Evolutionary conservation across 2,329 filamentous ascomycete genomes (phyloP).

Genomic region (Zymoseptoria passerinii): DNA sequence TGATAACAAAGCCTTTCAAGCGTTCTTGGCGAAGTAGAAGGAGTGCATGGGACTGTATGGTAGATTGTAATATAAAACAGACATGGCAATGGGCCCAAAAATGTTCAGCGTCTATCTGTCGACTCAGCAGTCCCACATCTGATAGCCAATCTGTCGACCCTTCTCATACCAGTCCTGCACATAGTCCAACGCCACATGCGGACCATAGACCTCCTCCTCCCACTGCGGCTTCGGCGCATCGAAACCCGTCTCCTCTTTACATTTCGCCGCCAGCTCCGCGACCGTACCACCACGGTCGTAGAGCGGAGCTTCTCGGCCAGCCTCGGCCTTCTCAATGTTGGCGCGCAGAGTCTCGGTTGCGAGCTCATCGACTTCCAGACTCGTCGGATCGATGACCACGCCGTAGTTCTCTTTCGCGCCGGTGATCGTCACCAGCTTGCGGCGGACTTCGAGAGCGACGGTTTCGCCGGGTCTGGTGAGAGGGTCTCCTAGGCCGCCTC

Average conservation of each 20-base stretch:
- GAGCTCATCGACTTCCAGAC: constrained; percentile 15
- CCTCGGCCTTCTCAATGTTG: constrained; percentile 20
- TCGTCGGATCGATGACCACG: constrained; percentile 16
- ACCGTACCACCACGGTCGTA: constrained; percentile 20
- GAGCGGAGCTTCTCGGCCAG: constrained; percentile 14
- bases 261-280: constrained; percentile 17
- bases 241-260: constrained; percentile 20
- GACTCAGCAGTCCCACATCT: constrained; percentile 15
- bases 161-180: constrained; percentile 21
- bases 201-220: constrained; percentile 21
- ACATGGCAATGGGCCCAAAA: too few species aligned
- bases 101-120: too few species aligned
- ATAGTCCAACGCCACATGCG: constrained; percentile 21
- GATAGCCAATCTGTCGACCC: constrained; percentile 15
- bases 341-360: constrained; percentile 17
- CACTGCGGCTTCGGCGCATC: constrained; percentile 18
- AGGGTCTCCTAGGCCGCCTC: constrained; percentile 18
- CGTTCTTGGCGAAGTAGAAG: constrained; percentile 69
- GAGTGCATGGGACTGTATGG: too few species aligned
- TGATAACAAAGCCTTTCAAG: constrained; percentile 90
- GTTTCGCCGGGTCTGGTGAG: constrained; percentile 18
- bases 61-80: too few species aligned
- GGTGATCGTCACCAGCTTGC: constrained; percentile 18
- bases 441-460: constrained; percentile 19
- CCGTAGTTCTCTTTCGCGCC: constrained; percentile 19